Percentiles rank a stretch among this genome's conserved stretches.
Evolutionary conservation across 768 basidiomycete genomes (phyloP).

Genomic region (Filobasidium wieringae): DNA sequence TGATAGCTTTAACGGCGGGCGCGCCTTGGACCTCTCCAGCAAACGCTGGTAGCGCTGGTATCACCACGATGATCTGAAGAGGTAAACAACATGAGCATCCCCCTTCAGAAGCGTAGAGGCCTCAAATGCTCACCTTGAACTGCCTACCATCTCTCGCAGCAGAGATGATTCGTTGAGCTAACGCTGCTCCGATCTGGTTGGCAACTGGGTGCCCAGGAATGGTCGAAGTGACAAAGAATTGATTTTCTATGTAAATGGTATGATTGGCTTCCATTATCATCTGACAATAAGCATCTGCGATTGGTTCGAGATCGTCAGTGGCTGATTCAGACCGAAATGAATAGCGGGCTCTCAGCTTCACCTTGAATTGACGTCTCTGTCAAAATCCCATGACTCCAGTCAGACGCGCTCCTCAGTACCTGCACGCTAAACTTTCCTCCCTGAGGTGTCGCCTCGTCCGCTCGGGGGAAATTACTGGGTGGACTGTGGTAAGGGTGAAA

Average conservation of each 20-base stretch:
- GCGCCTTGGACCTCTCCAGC: constrained; percentile 63
- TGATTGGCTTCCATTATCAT: constrained; percentile 74
- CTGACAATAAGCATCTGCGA: constrained; percentile 49
- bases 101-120: background rate
- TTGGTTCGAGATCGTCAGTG: background rate
- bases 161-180: constrained; percentile 72
- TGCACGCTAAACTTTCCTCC: constrained; percentile 54
- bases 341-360: constrained; percentile 2
- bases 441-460: constrained; percentile 30
- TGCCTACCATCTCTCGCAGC: constrained; percentile 59
- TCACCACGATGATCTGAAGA: constrained; percentile 62
- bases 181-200: constrained; percentile 71
- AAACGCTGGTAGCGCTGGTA: constrained; percentile 88
- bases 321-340: background rate
- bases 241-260: constrained; percentile 71
- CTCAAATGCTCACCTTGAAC: constrained; percentile 69
- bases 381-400: constrained; percentile 89
- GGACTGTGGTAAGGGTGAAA: constrained; percentile 39
- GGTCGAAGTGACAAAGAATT: constrained; percentile 54
- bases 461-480: constrained; percentile 28
- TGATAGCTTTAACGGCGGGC: constrained; percentile 50
- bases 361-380: constrained; percentile 78
- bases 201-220: constrained; percentile 53
- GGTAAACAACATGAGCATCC: background rate
- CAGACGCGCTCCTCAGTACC: constrained; percentile 70